Conservation (phyloP, 768 basidiomycete species). For the Auriscalpium vulgare region DNA sequence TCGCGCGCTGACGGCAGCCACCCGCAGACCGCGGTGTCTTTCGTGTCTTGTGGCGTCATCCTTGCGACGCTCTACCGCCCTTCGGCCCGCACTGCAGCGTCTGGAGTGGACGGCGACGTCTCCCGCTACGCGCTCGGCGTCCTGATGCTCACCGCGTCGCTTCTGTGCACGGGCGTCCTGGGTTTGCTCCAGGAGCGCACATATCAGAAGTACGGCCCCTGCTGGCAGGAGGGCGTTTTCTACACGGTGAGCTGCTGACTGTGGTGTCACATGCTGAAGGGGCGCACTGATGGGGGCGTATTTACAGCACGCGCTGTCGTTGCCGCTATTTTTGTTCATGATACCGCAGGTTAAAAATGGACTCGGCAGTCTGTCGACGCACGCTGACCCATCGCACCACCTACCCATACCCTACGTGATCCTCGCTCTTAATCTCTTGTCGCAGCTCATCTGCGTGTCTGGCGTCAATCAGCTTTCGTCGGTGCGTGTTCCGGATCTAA, state of each 20-base stretch:
- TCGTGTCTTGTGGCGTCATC: slow-evolving; percentile 65
- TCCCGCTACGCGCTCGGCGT: slow-evolving; percentile 57
- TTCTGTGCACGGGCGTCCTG: slow-evolving; percentile 59
- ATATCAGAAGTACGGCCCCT: slow-evolving; percentile 64
- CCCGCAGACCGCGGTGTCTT: slow-evolving; percentile 48
- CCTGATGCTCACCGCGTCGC: slow-evolving; percentile 53
- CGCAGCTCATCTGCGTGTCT: slow-evolving; percentile 75
- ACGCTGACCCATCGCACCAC: slow-evolving; percentile 18
- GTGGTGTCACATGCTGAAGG: neutral
- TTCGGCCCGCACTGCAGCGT: slow-evolving; percentile 17
- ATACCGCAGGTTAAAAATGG: slow-evolving; percentile 47
- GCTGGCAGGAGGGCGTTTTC: slow-evolving; percentile 80
- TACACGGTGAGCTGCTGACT: slow-evolving; percentile 50
- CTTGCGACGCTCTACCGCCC: slow-evolving; percentile 66
- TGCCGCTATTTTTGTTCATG: slow-evolving; percentile 70
- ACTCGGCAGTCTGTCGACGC: slow-evolving; percentile 37
- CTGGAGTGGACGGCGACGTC: slow-evolving; percentile 12
- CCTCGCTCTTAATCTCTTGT: slow-evolving; percentile 54
- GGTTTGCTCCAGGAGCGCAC: slow-evolving; percentile 75
- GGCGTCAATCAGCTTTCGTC: slow-evolving; percentile 79
- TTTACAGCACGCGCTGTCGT: slow-evolving; percentile 63
- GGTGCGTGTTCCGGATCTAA: slow-evolving; percentile 32
- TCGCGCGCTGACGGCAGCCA: neutral
- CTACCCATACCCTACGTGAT: slow-evolving; percentile 43
- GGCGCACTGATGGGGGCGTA: neutral